Evolutionary conservation across 768 basidiomycete genomes (phyloP).

Genomic region (Tricholoma hemisulphureum): DNA sequence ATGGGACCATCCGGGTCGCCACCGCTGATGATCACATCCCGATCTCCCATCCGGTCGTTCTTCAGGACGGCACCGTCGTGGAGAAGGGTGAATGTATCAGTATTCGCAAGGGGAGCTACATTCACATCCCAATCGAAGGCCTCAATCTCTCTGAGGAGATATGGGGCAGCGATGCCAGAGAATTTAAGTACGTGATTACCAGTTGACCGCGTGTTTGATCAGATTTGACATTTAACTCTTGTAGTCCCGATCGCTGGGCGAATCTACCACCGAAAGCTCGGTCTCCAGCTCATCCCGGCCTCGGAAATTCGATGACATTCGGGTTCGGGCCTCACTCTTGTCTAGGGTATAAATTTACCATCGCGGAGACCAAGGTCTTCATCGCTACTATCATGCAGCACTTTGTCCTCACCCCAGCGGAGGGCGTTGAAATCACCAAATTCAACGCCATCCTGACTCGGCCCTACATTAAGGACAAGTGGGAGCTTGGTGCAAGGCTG

Average conservation of each 20-base stretch:
- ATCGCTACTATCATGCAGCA: conserved; percentile 42
- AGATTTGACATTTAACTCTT: conserved; percentile 2
- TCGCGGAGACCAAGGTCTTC: conserved; percentile 52
- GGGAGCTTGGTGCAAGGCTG: conserved; percentile 39
- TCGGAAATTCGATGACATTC: conserved; percentile 53
- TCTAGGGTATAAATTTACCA: conserved; percentile 46
- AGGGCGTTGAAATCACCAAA: conserved; percentile 41
- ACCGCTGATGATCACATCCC: conserved; percentile 54
- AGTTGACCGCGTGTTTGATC: background rate
- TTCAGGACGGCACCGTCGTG: conserved; percentile 38
- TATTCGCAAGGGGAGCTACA: conserved; percentile 53
- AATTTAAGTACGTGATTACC: conserved; percentile 50
- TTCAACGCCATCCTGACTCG: conserved; percentile 49
- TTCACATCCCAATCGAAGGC: conserved; percentile 60
- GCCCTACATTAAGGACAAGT: conserved; percentile 45
- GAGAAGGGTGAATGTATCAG: conserved; percentile 36
- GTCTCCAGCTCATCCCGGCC: conserved; percentile 41
- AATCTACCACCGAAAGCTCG: conserved; percentile 36
- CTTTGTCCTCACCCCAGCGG: conserved; percentile 45
- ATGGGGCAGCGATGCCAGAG: conserved; percentile 52
- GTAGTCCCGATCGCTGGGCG: conserved; percentile 56
- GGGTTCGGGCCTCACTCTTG: conserved; percentile 51
- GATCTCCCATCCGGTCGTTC: conserved; percentile 42
- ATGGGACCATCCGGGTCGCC: conserved; percentile 57
- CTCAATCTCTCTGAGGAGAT: conserved; percentile 49